Percentiles rank a stretch among this genome's conserved stretches.
Conservation (phyloP, 2,329 filamentous ascomycete species). For the Pseudohalonectria lignicola region DNA sequence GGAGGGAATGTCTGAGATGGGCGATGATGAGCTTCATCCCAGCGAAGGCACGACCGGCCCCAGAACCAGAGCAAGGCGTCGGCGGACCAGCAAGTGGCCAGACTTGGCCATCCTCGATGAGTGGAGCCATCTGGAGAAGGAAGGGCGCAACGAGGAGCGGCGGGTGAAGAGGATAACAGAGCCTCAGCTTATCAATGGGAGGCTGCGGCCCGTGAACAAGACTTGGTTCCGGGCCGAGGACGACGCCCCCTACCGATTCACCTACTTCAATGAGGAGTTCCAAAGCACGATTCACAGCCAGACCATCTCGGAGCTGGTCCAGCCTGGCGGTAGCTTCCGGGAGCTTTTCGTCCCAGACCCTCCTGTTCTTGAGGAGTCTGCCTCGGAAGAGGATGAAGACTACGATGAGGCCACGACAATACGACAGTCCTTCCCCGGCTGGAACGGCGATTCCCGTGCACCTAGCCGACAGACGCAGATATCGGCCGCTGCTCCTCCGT, state of each 20-base stretch:
- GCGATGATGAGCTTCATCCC: conserved; percentile 57
- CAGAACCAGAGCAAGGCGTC: conserved; percentile 16
- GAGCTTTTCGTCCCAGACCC: conserved; percentile 89
- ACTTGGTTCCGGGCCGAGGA: conserved; percentile 83
- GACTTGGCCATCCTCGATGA: conserved; percentile 76
- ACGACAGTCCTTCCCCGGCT: neutral
- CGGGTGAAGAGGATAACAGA: conserved; percentile 88
- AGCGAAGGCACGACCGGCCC: neutral
- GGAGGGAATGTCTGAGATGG: conserved; percentile 67
- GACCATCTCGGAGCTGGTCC: conserved; percentile 84
- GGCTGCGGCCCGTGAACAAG: conserved; percentile 68
- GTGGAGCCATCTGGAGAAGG: conserved; percentile 85
- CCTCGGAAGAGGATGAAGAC: conserved; percentile 53
- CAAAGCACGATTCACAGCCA: conserved; percentile 93
- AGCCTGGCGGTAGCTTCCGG: conserved; percentile 71
- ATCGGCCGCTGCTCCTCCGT: no score
- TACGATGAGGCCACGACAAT: conserved; percentile 22
- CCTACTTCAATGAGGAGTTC: conserved; percentile 97
- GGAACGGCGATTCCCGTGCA: conserved; percentile 25
- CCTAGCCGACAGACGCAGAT: conserved; percentile 35
- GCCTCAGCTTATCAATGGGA: conserved; percentile 82
- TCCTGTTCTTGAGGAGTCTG: conserved; percentile 61
- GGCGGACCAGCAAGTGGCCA: conserved; percentile 69
- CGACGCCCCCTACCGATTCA: conserved; percentile 87
- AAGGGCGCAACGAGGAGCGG: conserved; percentile 70